Evolutionary conservation across 371 early-diverging fungal genomes (phyloP).

Genomic region (Parasitella parasitica): DNA sequence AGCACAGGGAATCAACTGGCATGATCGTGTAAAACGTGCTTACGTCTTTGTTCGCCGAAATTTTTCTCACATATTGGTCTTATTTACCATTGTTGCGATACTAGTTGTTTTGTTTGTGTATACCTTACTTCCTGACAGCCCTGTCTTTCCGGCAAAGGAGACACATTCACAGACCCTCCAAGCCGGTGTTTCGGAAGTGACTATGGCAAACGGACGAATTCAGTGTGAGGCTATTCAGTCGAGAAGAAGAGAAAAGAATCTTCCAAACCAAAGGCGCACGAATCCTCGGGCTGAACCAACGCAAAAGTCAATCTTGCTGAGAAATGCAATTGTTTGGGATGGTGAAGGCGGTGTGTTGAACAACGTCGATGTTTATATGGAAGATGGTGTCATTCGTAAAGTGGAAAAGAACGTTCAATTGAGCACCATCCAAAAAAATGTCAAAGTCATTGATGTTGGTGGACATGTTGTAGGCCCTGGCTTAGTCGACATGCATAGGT

Average conservation of each 20-base stretch:
- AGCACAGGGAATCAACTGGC: not conserved
- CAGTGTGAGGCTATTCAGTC: conserved; percentile 16
- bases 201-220: conserved; percentile 19
- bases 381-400: conserved; percentile 48
- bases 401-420: conserved; percentile 36
- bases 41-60: not conserved
- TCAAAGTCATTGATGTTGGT: conserved; percentile 57
- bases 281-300: conserved; percentile 19
- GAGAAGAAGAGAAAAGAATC: conserved; percentile 8
- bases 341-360: conserved; percentile 50
- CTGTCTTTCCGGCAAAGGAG: conserved; percentile 5
- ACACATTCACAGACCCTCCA: not conserved
- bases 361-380: conserved; percentile 51
- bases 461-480: conserved; percentile 74
- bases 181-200: conserved; percentile 15
- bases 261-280: not conserved
- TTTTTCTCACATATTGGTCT: not conserved
- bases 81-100: not conserved
- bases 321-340: conserved; percentile 61
- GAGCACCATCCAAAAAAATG: not conserved
- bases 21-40: not conserved
- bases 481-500: conserved; percentile 78
- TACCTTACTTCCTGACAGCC: conserved; percentile 7
- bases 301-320: conserved; percentile 35
- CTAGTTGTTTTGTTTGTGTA: not conserved